Conservation (phyloP, 192 early-diverging fungal species). For the Glomus cerebriforme region DNA sequence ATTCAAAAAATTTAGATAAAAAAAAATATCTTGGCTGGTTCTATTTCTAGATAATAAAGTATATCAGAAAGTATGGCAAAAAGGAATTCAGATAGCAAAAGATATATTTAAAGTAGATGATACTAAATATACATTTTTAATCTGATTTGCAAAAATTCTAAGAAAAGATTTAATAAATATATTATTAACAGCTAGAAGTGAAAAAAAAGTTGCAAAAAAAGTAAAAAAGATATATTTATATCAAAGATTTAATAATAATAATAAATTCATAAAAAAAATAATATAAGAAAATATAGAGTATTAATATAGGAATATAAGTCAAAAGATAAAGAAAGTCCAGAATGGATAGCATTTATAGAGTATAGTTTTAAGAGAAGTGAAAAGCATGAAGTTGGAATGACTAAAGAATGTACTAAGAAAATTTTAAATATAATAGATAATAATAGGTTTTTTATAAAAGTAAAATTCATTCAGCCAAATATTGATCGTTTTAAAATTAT, state of each 20-base stretch:
- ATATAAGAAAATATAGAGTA: not conserved
- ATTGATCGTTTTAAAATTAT: slow-evolving; percentile 24
- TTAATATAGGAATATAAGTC: not conserved
- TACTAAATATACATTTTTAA: no score
- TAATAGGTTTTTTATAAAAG: slow-evolving; percentile 3
- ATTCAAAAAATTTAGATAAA: slow-evolving; percentile 19
- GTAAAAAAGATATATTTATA: not conserved
- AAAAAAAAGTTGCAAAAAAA: not conserved
- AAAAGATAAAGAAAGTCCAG: slow-evolving; percentile 11
- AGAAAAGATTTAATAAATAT: not conserved
- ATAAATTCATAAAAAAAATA: no score
- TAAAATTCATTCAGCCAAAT: slow-evolving; percentile 20
- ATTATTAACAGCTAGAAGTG: not conserved
- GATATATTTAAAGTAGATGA: no score
- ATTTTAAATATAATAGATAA: slow-evolving; percentile 28
- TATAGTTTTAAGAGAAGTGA: not conserved
- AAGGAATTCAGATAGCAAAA: slow-evolving; percentile 28
- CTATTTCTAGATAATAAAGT: slow-evolving; percentile 25
- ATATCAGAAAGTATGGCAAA: slow-evolving; percentile 16
- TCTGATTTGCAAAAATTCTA: slow-evolving; percentile 12
- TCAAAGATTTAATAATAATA: not conserved
- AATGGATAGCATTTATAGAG: slow-evolving; percentile 3
- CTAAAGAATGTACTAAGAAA: not conserved
- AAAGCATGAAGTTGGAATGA: slow-evolving; percentile 11
- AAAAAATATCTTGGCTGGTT: slow-evolving; percentile 4